Percentiles rank a stretch among this genome's conserved stretches.
phyloP scores from a whole-genome alignment of 108 stramenopile species.

The Pseudonitzschia multiseries region DNA sequence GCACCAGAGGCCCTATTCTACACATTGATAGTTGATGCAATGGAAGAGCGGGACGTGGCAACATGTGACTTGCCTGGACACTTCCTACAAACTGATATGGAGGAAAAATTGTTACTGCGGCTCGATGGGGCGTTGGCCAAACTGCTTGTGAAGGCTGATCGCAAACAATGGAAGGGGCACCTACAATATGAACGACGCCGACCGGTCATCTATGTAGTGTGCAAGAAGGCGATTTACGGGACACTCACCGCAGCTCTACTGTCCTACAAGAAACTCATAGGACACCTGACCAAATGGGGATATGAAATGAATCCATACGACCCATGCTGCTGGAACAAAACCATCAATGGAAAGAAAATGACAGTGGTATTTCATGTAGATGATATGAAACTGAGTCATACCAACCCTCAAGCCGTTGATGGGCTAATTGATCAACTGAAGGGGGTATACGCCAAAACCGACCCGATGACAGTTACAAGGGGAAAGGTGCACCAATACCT shows the following conservation, averaged over 20 bases:
- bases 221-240: slow-evolving; percentile 42
- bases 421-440: slow-evolving; percentile 19
- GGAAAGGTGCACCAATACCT: slow-evolving; percentile 45
- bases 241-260: slow-evolving; percentile 33
- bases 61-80: too few relatives aligned
- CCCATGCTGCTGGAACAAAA: too few relatives aligned
- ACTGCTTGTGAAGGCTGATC: slow-evolving; percentile 28
- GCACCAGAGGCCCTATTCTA: too few relatives aligned
- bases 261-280: slow-evolving; percentile 29
- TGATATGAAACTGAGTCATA: too few relatives aligned
- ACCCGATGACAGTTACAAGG: slow-evolving; percentile 13
- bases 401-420: slow-evolving; percentile 12
- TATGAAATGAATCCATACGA: slow-evolving; percentile 48
- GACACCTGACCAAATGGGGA: slow-evolving; percentile 16
- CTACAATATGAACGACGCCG: too few relatives aligned
- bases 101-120: too few relatives aligned
- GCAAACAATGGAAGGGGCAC: slow-evolving; percentile 19
- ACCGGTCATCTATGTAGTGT: slow-evolving; percentile 29
- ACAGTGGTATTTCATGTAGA: too few relatives aligned
- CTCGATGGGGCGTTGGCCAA: background rate
- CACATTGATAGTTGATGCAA: too few relatives aligned
- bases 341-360: too few relatives aligned
- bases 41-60: too few relatives aligned
- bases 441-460: background rate
- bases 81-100: too few relatives aligned